Evolutionary conservation across 495 filamentous ascomycete genomes (phyloP), one percentile per base, ranked within the genome.

Genomic region (Penicillium maclennaniae): DNA sequence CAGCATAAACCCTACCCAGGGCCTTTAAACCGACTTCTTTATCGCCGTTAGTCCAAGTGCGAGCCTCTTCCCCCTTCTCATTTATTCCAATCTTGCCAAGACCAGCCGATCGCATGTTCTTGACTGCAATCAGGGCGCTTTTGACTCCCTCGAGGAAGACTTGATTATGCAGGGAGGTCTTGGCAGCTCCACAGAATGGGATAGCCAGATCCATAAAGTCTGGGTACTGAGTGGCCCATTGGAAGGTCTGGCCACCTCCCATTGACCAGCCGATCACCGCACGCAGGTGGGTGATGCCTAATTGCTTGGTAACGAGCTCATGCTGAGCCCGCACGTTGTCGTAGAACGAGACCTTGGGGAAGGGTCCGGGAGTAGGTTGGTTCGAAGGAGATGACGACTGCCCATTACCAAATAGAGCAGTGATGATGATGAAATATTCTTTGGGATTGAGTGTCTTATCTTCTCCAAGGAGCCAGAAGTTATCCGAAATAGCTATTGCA

Each of bases 71-170:
- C 7, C 66, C 58, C 31, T 62, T 61, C 43, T 69, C 42, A 15
- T 20, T 61, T 0, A 74, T 28, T 3, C 66, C 70, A 45, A 72
- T 66, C 28, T 78, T 53, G 10, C 74, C 70, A 34, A 71, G 51
- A 15, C 83, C 77, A 6, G 68, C 76, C 2, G 83, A 84, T 5
- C 65, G 57, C 4, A 75, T 72, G 7, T 77, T 71, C 53, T 85
- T 86, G 1, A 78, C 83, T 10, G 81, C 81, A n/a, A 86, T 67
- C 40, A 90, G 65, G 3, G 85, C 79, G 50, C 69, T 73, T 62
- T 88, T 90, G 2, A 87, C 82, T 1, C 87, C 86, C 55, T 89
- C 87, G 4, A 90, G 63, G 55, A 89, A 87, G 5, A 88, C 86
- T 54, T 87, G 73, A 51, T 89, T 90, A 45, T 89, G 87, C 49